These are phyloP conservation scores for Calocera cornea DNA, from an alignment of 768 basidiomycete species.

Conservation along the genomic window DNA sequence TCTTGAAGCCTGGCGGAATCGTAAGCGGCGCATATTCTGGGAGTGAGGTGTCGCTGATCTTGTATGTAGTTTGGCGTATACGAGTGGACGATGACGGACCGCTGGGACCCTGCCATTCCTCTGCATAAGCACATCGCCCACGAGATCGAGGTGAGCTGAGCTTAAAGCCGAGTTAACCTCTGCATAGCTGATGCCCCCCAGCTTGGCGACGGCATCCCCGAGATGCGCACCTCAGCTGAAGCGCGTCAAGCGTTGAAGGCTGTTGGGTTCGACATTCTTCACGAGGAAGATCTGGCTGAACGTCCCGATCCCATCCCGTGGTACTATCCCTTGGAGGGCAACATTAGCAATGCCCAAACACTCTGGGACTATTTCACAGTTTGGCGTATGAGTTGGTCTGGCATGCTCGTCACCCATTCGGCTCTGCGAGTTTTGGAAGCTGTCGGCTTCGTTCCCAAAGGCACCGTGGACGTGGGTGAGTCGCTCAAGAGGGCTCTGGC, in stretches of 20 bases:
- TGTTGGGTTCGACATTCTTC: constrained; percentile 77
- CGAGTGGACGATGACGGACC: constrained; percentile 98
- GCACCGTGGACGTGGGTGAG: constrained; percentile 82
- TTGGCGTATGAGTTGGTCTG: constrained; percentile 82
- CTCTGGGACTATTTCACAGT: constrained; percentile 80
- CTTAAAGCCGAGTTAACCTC: background rate
- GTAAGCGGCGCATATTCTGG: constrained; percentile 35
- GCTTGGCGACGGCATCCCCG: constrained; percentile 91
- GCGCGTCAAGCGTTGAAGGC: constrained; percentile 63
- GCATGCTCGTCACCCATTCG: constrained; percentile 71
- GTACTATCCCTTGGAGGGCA: constrained; percentile 93
- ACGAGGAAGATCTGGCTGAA: constrained; percentile 89
- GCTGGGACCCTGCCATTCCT: constrained; percentile 75
- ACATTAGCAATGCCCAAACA: constrained; percentile 84
- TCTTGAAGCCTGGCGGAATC: constrained; percentile 89
- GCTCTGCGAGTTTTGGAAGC: constrained; percentile 64
- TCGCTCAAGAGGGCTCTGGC: constrained; percentile 70
- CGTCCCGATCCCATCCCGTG: constrained; percentile 65
- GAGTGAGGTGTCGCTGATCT: background rate
- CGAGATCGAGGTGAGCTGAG: constrained; percentile 46
- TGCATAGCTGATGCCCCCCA: background rate
- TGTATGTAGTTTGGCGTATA: constrained; percentile 77
- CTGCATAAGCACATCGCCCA: constrained; percentile 84
- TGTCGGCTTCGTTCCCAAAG: constrained; percentile 73
- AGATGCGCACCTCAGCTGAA: constrained; percentile 69